A percentile compares a stretch with the other conserved stretches of the same genome.
Conservation (phyloP, 495 filamentous ascomycete genomes). For the Neurospora terricola region DNA sequence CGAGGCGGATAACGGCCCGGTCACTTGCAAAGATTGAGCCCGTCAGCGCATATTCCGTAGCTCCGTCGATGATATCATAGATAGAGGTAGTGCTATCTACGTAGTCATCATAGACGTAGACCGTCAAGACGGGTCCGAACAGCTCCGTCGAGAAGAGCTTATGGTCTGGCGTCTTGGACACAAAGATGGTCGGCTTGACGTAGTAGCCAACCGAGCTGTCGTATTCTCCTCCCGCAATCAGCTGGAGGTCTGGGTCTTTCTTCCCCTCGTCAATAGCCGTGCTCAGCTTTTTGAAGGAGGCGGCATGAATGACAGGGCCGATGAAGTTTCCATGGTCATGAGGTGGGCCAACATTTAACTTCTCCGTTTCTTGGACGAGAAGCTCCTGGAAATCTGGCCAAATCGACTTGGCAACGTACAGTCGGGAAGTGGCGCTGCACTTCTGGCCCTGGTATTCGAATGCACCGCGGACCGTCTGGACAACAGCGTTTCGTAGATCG, state of each 20-base stretch:
- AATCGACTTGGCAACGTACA: slow-evolving; percentile 63
- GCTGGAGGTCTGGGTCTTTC: slow-evolving; percentile 50
- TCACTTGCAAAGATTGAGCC: slow-evolving; percentile 71
- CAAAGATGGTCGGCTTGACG: slow-evolving; percentile 64
- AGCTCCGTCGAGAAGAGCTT: slow-evolving; percentile 60
- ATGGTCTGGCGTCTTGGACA: slow-evolving; percentile 50
- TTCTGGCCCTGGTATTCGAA: slow-evolving; percentile 92
- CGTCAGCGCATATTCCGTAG: slow-evolving; percentile 69
- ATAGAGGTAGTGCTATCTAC: slow-evolving; percentile 46
- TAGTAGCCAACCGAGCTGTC: slow-evolving; percentile 61
- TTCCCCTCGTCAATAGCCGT: slow-evolving; percentile 58
- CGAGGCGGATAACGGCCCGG: slow-evolving; percentile 52
- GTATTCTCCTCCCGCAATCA: slow-evolving; percentile 59
- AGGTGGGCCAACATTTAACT: slow-evolving; percentile 58
- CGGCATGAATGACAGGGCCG: slow-evolving; percentile 68
- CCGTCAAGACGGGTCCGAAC: slow-evolving; percentile 63
- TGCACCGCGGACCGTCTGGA: slow-evolving; percentile 74
- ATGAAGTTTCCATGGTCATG: slow-evolving; percentile 61
- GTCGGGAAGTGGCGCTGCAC: slow-evolving; percentile 70
- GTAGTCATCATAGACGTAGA: slow-evolving; percentile 63
- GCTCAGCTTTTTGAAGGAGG: slow-evolving; percentile 61
- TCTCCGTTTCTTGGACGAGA: slow-evolving; percentile 54
- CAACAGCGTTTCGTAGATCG: slow-evolving; percentile 63
- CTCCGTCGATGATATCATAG: slow-evolving; percentile 48
- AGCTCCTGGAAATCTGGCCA: slow-evolving; percentile 54